These are phyloP conservation scores for Nymphaea colorata DNA, from an alignment of 164 flowering plant species.

Conservation along the genomic window DNA sequence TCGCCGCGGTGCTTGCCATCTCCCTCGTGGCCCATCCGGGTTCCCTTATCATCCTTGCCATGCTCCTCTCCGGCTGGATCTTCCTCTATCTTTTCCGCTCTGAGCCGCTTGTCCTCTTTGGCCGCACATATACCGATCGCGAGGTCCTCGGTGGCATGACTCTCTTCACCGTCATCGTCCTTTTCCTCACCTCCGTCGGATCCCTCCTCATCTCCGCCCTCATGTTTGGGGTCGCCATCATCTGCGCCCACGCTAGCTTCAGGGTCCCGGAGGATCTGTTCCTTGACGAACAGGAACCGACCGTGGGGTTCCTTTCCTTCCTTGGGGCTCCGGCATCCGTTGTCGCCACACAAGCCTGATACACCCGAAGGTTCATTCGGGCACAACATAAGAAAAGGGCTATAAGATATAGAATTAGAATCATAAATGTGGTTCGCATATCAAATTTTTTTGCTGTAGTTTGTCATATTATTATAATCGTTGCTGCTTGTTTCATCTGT, in stretches of 20 bases:
- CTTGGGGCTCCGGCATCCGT: constrained; percentile 43
- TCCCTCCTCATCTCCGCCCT: constrained; percentile 57
- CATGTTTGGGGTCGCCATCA: constrained; percentile 41
- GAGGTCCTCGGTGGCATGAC: constrained; percentile 48
- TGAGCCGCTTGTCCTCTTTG: constrained; percentile 48
- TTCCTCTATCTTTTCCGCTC: constrained; percentile 75
- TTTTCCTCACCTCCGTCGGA: constrained; percentile 74
- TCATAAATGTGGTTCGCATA: no score
- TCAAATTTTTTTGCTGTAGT: no score
- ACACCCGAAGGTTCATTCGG: not conserved
- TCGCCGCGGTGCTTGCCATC: constrained; percentile 38
- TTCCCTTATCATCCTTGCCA: constrained; percentile 47
- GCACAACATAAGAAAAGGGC: not conserved
- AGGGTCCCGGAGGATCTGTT: constrained; percentile 76
- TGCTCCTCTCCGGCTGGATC: constrained; percentile 54
- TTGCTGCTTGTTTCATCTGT: no score
- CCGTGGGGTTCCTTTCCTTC: constrained; percentile 63
- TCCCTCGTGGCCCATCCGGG: constrained; percentile 60
- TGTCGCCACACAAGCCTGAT: constrained; percentile 35
- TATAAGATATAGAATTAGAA: no score
- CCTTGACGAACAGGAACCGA: constrained; percentile 53
- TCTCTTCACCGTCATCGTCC: constrained; percentile 31
- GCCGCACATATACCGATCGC: constrained; percentile 48
- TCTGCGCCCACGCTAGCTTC: constrained; percentile 59
- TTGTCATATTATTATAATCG: no score